Evolutionary conservation across 768 basidiomycete species (phyloP), one percentile per base, ranked within the genome.

Genomic region (Termitomyces sp.): DNA sequence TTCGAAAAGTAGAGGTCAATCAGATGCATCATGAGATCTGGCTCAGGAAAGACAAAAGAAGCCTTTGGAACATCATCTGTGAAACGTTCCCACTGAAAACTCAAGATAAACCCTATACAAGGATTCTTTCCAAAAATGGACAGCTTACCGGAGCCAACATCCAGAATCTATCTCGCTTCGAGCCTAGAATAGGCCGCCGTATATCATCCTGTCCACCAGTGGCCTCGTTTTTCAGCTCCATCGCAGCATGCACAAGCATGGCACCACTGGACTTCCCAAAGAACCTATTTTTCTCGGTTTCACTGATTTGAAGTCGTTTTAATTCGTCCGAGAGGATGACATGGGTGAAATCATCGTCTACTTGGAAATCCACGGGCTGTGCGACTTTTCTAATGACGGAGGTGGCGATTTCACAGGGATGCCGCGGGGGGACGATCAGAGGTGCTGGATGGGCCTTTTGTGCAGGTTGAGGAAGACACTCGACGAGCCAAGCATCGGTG

Each of bases 1-100:
- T 79, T 60, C 1, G 60, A 58, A 66, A 94, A 96, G 64, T 87
- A 93, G 26, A 83, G 70, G 36, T 86, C 78, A 37, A 91, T 70
- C 39, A 94, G 76, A 0, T 62, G 45, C 8, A 59, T 44, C 15
- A 81, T 73, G 46, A 94, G 78, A 46, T 81, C 82, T 0, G 69
- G 56, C 4, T 79, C 74, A 0, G 85, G 86, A 63, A 84, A 86
- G 0, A 29, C 58, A 64, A 77, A 81, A 2, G 62, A 52, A 1
- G 72, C 49, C 24, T 53, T 46, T 62, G 31, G 58, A 29, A 46
- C 47, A 28, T 36, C 34, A 41, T 57, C 60, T 44, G 65, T 51
- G 8, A 54, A 48, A 9, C 61, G 64, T 62, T 81, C 77, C 77
- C 76, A 79, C 77, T 77, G 31, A 2, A 45, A 13, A 2, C 12